Evolutionary conservation across 2,329 filamentous ascomycete genomes (phyloP).

Genomic region (Arthrinium phaeospermum): DNA sequence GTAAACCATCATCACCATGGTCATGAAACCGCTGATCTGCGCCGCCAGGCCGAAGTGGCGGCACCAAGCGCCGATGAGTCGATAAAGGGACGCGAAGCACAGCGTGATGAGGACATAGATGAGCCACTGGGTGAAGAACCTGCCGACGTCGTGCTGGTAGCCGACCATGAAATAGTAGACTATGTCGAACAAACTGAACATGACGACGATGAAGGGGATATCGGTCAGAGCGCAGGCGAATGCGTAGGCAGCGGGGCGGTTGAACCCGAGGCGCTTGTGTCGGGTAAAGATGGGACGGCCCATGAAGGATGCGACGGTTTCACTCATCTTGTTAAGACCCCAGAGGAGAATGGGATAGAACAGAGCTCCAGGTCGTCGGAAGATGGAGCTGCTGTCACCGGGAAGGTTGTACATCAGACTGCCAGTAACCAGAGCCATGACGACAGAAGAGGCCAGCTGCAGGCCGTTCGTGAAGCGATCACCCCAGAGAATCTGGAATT

Average conservation of each 20-base stretch:
- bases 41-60: slow-evolving; percentile 48
- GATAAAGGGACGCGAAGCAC: slow-evolving; percentile 67
- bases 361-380: slow-evolving; percentile 42
- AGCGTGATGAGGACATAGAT: slow-evolving; percentile 65
- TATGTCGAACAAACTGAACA: slow-evolving; percentile 57
- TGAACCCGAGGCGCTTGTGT: slow-evolving; percentile 41
- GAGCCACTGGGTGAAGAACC: slow-evolving; percentile 69
- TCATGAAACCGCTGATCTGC: slow-evolving; percentile 34
- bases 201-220: slow-evolving; percentile 54
- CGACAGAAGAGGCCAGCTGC: slow-evolving; percentile 62
- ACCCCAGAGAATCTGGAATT: slow-evolving; percentile 40
- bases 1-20: slow-evolving; percentile 38
- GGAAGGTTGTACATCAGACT: slow-evolving; percentile 70
- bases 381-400: slow-evolving; percentile 62
- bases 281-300: slow-evolving; percentile 39
- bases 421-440: slow-evolving; percentile 69
- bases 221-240: slow-evolving; percentile 47
- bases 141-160: slow-evolving; percentile 34
- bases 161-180: slow-evolving; percentile 42
- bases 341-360: slow-evolving; percentile 47
- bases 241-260: slow-evolving; percentile 40
- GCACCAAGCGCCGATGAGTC: slow-evolving; percentile 69
- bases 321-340: slow-evolving; percentile 49
- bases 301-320: slow-evolving; percentile 39
- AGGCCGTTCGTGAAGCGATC: slow-evolving; percentile 38